These are phyloP conservation scores for Heliosperma pusillum DNA, from an alignment of 148 eudicot species.

Conservation along the genomic window DNA sequence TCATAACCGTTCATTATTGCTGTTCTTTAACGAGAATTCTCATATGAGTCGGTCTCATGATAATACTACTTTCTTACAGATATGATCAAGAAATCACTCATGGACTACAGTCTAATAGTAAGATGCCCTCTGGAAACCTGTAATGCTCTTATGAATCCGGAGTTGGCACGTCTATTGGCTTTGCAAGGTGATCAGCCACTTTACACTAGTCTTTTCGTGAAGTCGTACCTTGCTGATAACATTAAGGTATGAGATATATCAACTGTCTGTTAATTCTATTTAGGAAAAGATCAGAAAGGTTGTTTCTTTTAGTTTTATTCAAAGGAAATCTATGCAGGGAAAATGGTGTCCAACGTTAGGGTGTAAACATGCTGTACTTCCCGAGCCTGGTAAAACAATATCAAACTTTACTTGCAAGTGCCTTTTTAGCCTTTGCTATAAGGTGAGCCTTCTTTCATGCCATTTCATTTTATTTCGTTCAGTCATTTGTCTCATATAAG, in stretches of 20 bases:
- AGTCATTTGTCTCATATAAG: background rate
- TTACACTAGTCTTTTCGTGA: background rate
- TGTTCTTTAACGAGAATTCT: background rate
- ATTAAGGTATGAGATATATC: background rate
- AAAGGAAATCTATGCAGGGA: slow-evolving; percentile 14
- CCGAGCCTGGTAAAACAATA: background rate
- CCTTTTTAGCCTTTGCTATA: slow-evolving; percentile 15
- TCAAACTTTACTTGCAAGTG: slow-evolving; percentile 23
- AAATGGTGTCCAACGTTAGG: slow-evolving; percentile 22
- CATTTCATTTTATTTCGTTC: too few relatives aligned
- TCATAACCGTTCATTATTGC: background rate
- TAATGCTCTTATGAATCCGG: background rate
- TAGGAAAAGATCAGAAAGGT: background rate
- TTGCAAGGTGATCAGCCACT: slow-evolving; percentile 4
- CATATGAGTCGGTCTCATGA: background rate
- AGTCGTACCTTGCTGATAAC: background rate
- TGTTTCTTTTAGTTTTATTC: background rate
- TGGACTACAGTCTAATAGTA: background rate
- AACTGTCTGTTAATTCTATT: background rate
- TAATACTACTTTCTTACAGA: slow-evolving; percentile 9
- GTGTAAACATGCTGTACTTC: slow-evolving; percentile 15
- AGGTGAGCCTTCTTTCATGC: slow-evolving; percentile 13
- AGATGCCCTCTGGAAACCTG: slow-evolving; percentile 19
- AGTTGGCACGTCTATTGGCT: slow-evolving; percentile 14
- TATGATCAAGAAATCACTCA: slow-evolving; percentile 1